Base-by-base conservation (phyloP, 1,139 yeast genomes). In the Meyerozyma smithsonii region DNA sequence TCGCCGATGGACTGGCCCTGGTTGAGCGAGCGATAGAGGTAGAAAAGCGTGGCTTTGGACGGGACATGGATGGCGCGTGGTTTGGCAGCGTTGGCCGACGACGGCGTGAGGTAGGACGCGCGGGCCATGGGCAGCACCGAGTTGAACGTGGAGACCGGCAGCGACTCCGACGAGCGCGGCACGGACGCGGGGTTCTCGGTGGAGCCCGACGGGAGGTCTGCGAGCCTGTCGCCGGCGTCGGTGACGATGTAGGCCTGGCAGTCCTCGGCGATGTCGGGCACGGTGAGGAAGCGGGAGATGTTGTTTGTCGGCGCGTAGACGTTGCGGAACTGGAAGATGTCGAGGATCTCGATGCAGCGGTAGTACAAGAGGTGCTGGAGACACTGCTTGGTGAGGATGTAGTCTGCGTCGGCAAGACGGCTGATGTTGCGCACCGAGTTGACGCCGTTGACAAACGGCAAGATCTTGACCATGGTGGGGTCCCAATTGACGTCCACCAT, bases 401-500 rank as follows among this genome's bases (percentile, higher is more conserved):
- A 84, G 52, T 89, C 94, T 19, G 96, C 85, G 50, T 86, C 81
- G 1, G 97, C 89, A 36, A 89, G 58, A 43, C 80, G 79, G 30
- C 96, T 79, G 32, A 94, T 90, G 44, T 77, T 75, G 32, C 79
- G 74, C 15, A 92, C 79, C 2, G 95, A 86, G 55, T 92, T 90
- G 37, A 89, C 70, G 1, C 99, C 98, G 54, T 94, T 79, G 36
- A 92, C 87, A 50, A 72, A 84, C 0, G 97, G 96, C 11, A 88
- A 64, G 25, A 92, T 85, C 48, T 84, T 84, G 34, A 88, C 69
- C 94, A 92, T 84, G 2, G 97, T 92, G 1, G 97, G 97, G 56
- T 92, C 98, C 97, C 98, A 92, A 51, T 86, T 85, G 5, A 84
- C 84, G 59, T 92, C 98, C 25, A 87, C 81, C 47, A 92, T 67